phyloP scores from a whole-genome alignment of 257 asterid genomes.

The Datura wrightii region DNA sequence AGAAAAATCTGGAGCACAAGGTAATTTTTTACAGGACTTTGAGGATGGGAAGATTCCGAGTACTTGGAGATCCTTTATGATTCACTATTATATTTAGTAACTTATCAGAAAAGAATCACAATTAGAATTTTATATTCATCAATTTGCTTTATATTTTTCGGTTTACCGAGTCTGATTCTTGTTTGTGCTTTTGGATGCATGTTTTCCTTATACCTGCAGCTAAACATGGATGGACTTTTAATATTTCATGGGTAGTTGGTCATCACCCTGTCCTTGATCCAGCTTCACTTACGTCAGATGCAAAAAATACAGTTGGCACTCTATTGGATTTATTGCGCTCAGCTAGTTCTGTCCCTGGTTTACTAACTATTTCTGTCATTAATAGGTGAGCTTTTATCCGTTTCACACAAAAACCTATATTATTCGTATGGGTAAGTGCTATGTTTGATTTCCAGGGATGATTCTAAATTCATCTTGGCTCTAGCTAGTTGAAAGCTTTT shows the following conservation, averaged over 20 bases:
- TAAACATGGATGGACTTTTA: constrained; percentile 65
- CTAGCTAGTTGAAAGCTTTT: constrained; percentile 17
- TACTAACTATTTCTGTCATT: constrained; percentile 72
- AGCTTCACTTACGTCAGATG: constrained; percentile 70
- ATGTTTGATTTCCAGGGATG: constrained; percentile 13
- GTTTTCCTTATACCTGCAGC: constrained; percentile 51
- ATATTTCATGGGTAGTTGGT: constrained; percentile 76
- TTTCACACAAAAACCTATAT: constrained; percentile 12
- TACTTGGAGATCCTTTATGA: constrained; percentile 33
- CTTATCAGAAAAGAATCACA: background rate
- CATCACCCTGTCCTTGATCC: constrained; percentile 81
- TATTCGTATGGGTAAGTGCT: constrained; percentile 1
- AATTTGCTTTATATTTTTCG: background rate
- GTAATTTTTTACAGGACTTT: constrained; percentile 45
- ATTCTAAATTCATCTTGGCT: constrained; percentile 15
- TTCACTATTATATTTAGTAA: background rate
- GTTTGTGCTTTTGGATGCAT: constrained; percentile 30
- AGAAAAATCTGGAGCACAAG: constrained; percentile 61
- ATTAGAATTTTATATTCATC: constrained; percentile 6
- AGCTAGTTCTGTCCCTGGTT: constrained; percentile 74
- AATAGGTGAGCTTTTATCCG: constrained; percentile 72
- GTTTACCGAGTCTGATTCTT: background rate
- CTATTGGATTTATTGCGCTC: constrained; percentile 77
- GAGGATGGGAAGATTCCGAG: constrained; percentile 25
- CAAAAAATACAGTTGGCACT: constrained; percentile 65